A percentile compares a stretch with the other conserved stretches of the same genome.
Evolutionary conservation across 1,284 basidiomycete species (phyloP).

Genomic region (Microbotryum intermedium): DNA sequence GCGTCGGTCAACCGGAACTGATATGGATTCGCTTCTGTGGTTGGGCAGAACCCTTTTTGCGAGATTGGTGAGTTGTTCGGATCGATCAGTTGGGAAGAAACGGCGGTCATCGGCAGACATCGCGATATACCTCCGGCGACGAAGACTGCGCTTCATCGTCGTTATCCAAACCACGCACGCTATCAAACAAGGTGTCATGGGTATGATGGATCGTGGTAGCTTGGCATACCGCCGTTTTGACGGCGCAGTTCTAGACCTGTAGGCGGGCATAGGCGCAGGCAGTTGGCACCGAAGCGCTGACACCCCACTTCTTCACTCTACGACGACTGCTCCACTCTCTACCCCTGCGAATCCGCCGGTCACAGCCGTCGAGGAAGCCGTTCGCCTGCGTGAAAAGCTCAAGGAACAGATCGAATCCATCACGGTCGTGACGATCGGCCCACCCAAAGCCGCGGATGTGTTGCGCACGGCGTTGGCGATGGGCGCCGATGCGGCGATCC

Average conservation of each 20-base stretch:
- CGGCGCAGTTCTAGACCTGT: too few species aligned
- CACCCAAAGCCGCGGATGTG: conserved; percentile 79
- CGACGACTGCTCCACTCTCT: neutral
- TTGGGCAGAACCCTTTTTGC: conserved; percentile 79
- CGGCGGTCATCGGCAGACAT: too few species aligned
- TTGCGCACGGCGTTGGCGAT: conserved; percentile 94
- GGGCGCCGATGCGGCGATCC: conserved; percentile 90
- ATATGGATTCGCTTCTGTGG: neutral
- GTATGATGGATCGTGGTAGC: too few species aligned
- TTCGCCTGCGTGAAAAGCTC: conserved; percentile 77
- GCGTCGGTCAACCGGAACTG: neutral
- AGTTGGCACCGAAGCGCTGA: too few species aligned
- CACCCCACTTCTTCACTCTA: too few species aligned
- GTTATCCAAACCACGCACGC: too few species aligned
- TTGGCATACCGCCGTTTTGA: too few species aligned
- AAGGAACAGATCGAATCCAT: conserved; percentile 67
- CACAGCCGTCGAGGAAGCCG: conserved; percentile 92
- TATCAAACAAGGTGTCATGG: too few species aligned
- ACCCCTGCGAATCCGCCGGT: neutral
- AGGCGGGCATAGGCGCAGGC: too few species aligned
- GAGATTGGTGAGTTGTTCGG: conserved; percentile 66
- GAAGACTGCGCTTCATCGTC: too few species aligned
- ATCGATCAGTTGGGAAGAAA: too few species aligned
- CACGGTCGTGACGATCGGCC: conserved; percentile 85
- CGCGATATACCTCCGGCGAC: too few species aligned